Evolutionary conservation across 352 stramenopile species (phyloP), one percentile per base, ranked within the genome.

Genomic region (Phytophthora brassicae): DNA sequence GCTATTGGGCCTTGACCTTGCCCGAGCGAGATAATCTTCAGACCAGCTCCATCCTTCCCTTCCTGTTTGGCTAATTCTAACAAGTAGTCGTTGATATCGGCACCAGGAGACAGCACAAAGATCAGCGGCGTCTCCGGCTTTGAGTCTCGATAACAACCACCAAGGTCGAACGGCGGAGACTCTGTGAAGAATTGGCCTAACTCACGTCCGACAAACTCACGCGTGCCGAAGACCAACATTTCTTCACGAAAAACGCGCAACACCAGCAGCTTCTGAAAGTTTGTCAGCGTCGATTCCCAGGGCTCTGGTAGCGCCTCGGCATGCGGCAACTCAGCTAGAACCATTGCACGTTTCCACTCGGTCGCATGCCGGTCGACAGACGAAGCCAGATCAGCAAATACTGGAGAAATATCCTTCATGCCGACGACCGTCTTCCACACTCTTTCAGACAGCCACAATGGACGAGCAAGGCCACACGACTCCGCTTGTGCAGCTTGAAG

Each of bases 41-140:
- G 75, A 1, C 78, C 86, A 0, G 79, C 67, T 8, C 88, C 84
- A 44, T 95, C 89, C 57, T 97, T 97, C 0, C 86, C 90, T 51
- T 97, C 93, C 52, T 89, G 74, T 44, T 95, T 88, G 1, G 90
- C 92, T 0, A 98, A 75, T 20, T 96, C 82, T 16, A 98, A 64
- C 4, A 98, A 70, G 50, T 98, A 98, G 60, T 98, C 89, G 35
- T 94, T 98, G 43, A 97, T 95, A 66, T 98, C 94, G 1, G 94
- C 94, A 33, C 94, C 94, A 19, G 92, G 88, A 6, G 78, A 97
- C 2, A 98, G 66, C 38, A 98, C 89, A 60, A 98, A 98, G 47
- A 98, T 98, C 23, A 98, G 67, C 12, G 94, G 94, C 17, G 89
- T 98, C 46, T 88, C 77, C 6, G 80, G 80, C n/a, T 84, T 95